Conservation (phyloP, 352 stramenopile genomes). For the Pythium scleroteichum region DNA sequence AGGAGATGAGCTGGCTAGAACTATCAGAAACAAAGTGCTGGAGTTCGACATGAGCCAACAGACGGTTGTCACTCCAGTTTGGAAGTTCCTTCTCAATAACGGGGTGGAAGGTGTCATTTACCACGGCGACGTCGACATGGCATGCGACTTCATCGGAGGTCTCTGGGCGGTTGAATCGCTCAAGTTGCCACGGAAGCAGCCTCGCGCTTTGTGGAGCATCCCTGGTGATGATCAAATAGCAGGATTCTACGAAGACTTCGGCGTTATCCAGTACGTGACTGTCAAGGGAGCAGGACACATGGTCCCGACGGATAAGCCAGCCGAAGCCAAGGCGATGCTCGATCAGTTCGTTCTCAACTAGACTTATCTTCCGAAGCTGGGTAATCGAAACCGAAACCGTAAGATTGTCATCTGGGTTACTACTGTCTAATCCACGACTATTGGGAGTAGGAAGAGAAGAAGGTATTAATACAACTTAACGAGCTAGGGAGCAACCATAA, state of each 20-base stretch:
- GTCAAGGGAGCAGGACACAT: constrained; percentile 71
- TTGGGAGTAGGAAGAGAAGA: too few relatives aligned
- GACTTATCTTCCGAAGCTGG: too few relatives aligned
- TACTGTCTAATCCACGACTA: too few relatives aligned
- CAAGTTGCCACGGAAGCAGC: constrained; percentile 9
- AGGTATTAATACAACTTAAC: too few relatives aligned
- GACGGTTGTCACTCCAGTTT: constrained; percentile 26
- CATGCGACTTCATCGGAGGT: constrained; percentile 30
- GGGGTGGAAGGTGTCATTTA: constrained; percentile 29
- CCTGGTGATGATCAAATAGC: constrained; percentile 37
- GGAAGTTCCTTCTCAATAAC: constrained; percentile 16
- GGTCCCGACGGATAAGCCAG: constrained; percentile 56
- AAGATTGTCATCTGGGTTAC: too few relatives aligned
- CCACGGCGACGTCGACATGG: constrained; percentile 28
- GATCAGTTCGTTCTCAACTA: constrained; percentile 18
- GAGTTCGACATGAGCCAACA: constrained; percentile 19
- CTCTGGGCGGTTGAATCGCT: constrained; percentile 32
- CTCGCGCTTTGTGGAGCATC: constrained; percentile 11
- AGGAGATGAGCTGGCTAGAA: constrained; percentile 5
- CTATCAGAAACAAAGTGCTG: constrained; percentile 27
- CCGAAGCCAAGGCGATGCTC: constrained; percentile 18
- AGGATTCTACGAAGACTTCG: constrained; percentile 56
- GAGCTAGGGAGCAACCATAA: too few relatives aligned
- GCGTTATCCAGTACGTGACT: constrained; percentile 58
- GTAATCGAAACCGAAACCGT: too few relatives aligned